Evolutionary conservation across 2,329 filamentous ascomycete genomes (phyloP), one percentile per base, ranked within the genome.

Genomic region (Daldinia eschscholtzii): DNA sequence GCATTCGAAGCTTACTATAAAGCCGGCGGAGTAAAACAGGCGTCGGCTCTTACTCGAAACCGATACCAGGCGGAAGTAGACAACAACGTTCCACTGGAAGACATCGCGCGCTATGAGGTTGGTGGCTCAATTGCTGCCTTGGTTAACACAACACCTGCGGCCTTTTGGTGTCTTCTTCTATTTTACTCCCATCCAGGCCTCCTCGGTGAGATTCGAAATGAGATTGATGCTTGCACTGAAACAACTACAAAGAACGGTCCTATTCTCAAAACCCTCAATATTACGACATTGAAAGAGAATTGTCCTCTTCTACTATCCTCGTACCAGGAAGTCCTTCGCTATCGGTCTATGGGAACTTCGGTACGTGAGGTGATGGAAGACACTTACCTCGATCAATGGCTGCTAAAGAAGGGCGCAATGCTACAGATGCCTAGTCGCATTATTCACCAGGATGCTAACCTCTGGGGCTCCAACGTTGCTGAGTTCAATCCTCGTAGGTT

Each of bases 281-380:
- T 46, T 12, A 46, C 42, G 10, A 23, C 42, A 4, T 23, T 83
- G 9, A 81, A 80, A 52, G 68, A 74, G 1, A 72, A 61, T 2
- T 84, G 81, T 66, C 79, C 80, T 2, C 75, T 82, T 0, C 67
- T 85, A 3, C 65, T 79, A 2, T 82, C 82, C 6, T 77, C 78
- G 2, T 79, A 81, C 44, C 78, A 84, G 56, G 83, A 85, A 67
- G 78, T 78, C 1, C 76, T 84, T 7, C 80, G 83, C 3, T 75
- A 76, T 55, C 74, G 78, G 50, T 78, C 78, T 26, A 80, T 80
- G 30, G 80, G 80, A 3, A 77, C 78, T 39, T 81, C 80, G 1
- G 69, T 76, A 10, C 71, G 75, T 35, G 72, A 75, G 44, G 75
- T 76, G 0, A 75, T 75, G 72, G 75, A 76, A 64, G 75, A 77